A percentile compares a stretch with the other conserved stretches of the same genome.
phyloP scores from a whole-genome alignment of 805 yeast species.

The Candida andamanensis region DNA sequence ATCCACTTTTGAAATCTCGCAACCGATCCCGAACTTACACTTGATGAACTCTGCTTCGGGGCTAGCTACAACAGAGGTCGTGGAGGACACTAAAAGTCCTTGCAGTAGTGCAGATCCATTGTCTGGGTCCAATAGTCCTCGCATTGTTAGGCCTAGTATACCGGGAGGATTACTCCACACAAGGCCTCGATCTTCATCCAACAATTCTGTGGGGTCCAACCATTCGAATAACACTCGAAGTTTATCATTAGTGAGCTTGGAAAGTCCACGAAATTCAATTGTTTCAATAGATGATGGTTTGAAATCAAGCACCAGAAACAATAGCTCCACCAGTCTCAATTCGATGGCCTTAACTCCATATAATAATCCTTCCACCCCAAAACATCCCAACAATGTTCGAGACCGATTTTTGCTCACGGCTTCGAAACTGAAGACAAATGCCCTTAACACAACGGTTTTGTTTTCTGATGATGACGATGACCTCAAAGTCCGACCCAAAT shows the following conservation, averaged over 20 bases:
- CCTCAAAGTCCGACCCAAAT: slow-evolving; percentile 7
- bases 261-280: slow-evolving; percentile 37
- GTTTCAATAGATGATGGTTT: slow-evolving; percentile 33
- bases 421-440: slow-evolving; percentile 5
- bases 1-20: too few relatives aligned
- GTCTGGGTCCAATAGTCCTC: slow-evolving; percentile 9
- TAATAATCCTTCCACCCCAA: slow-evolving; percentile 1
- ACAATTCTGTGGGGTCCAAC: slow-evolving; percentile 25
- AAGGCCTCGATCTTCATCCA: slow-evolving; percentile 29
- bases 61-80: not conserved
- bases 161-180: not conserved
- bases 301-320: slow-evolving; percentile 27
- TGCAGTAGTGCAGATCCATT: slow-evolving; percentile 9
- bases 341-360: slow-evolving; percentile 7
- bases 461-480: slow-evolving; percentile 35
- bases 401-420: slow-evolving; percentile 3
- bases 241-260: slow-evolving; percentile 33
- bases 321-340: slow-evolving; percentile 22
- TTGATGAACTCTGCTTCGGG: not conserved
- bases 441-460: slow-evolving; percentile 14
- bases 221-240: slow-evolving; percentile 22
- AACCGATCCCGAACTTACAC: not conserved
- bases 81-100: slow-evolving; percentile 12
- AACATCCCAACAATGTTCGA: not conserved
- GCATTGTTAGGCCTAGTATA: slow-evolving; percentile 1